Percentiles rank a stretch among this genome's conserved stretches.
These are phyloP conservation scores for Aspergillus candidus DNA, from an alignment of 2,329 filamentous ascomycete genomes.

Conservation along the genomic window DNA sequence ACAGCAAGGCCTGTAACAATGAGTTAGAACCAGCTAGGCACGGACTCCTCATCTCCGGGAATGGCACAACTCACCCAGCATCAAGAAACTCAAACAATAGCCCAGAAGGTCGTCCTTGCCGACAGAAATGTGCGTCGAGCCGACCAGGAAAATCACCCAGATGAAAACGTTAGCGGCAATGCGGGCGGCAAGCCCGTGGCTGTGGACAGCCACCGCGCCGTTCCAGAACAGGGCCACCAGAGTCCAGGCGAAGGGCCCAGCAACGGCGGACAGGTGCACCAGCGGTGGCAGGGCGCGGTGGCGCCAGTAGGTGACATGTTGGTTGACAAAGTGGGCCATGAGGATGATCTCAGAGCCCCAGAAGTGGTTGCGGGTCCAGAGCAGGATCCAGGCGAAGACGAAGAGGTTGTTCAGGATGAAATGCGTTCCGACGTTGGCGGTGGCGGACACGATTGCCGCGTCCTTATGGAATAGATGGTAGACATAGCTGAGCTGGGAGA, in stretches of 20 bases:
- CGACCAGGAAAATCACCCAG: conserved; percentile 74
- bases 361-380: conserved; percentile 73
- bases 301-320: conserved; percentile 72
- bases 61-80: conserved; percentile 52
- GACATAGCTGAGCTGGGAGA: conserved; percentile 70
- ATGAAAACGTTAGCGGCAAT: conserved; percentile 83
- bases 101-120: conserved; percentile 76
- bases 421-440: conserved; percentile 72
- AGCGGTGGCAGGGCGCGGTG: conserved; percentile 65
- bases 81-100: conserved; percentile 67
- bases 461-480: conserved; percentile 68
- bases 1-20: conserved; percentile 57
- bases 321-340: conserved; percentile 75
- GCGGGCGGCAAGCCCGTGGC: conserved; percentile 60
- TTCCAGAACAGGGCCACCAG: conserved; percentile 86
- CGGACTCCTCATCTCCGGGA: not conserved
- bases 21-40: not conserved
- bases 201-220: conserved; percentile 73
- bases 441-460: conserved; percentile 57
- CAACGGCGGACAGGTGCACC: conserved; percentile 70
- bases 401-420: conserved; percentile 83
- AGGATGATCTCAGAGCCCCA: conserved; percentile 69
- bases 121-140: conserved; percentile 65
- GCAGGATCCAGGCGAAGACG: conserved; percentile 72
- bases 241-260: conserved; percentile 77